phyloP scores from a whole-genome alignment of 306 rosid genomes.

The Albizia julibrissin region DNA sequence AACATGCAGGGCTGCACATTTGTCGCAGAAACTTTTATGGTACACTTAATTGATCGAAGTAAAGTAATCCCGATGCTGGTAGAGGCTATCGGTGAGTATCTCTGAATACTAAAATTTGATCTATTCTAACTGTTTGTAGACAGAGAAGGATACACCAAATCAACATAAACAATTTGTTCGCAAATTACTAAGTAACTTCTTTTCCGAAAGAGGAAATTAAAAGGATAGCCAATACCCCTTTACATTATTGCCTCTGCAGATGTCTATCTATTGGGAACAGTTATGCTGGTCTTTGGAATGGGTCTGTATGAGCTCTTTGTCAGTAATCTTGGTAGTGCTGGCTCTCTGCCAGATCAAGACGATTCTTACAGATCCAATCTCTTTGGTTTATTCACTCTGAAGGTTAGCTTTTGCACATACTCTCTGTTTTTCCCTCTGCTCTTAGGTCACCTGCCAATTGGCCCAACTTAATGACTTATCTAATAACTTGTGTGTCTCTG shows the following conservation, averaged over 20 bases:
- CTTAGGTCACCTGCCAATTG: not conserved
- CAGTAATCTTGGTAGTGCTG: constrained; percentile 67
- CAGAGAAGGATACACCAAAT: not conserved
- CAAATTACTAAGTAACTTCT: not conserved
- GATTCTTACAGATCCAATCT: constrained; percentile 61
- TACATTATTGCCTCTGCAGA: constrained; percentile 51
- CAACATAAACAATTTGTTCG: not conserved
- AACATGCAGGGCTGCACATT: constrained; percentile 70
- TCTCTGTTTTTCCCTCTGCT: not conserved
- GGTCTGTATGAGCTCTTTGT: constrained; percentile 95
- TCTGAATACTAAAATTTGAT: not conserved
- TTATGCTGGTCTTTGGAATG: constrained; percentile 97
- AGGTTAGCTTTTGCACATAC: constrained; percentile 48
- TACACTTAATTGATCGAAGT: constrained; percentile 55
- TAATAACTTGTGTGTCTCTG: not conserved
- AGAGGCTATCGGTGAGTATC: constrained; percentile 81
- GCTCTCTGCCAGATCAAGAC: constrained; percentile 45
- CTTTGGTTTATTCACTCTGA: constrained; percentile 78
- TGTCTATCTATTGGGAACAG: constrained; percentile 94
- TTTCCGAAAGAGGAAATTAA: not conserved
- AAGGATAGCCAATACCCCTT: not conserved
- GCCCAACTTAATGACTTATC: no score
- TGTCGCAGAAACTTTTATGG: constrained; percentile 52
- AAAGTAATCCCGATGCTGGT: constrained; percentile 70
- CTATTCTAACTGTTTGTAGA: not conserved